Evolutionary conservation across 345 rosid species (phyloP), one percentile per base, ranked within the genome.

Genomic region (Eucalyptus guilfoylei): DNA sequence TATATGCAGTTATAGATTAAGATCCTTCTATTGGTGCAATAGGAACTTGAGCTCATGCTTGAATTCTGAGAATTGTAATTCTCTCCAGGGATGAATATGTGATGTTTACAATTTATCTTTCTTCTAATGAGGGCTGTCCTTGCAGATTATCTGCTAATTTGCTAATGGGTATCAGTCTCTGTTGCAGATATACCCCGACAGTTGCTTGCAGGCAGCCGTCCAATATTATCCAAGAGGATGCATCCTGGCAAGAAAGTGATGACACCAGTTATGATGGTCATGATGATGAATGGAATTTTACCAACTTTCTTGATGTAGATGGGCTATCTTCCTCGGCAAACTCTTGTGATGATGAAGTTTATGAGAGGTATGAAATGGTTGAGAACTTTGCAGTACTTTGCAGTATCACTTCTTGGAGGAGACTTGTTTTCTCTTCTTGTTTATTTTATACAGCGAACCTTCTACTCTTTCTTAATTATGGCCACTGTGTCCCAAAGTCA

Each of bases 251-350:
- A 26, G 97, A 93, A 86, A 91, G 91, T 21, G 93, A 94, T 91
- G 92, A 89, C 88, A 89, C 92, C 30, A 95, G 94, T 89, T 88
- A 85, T 89, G 93, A 93, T 50, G 95, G 91, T 87, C 91, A 93
- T 83, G 98, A 92, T 19, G 96, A 93, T 7, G 94, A 91, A 58
- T 95, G 95, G 90, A 94, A 92, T 91, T 95, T 94, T 90, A 91
- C 95, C 86, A 90, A 93, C 91, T 96, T 97, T 90, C 89, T 94
- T 67, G 98, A 96, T 90, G 87, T 94, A 91, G 99, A 95, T n/a
- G 95, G 97, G 97, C 92, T 94, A 86, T 98, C 99, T 90, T 97
- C 99, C 86, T 96, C 99, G 16, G 99, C 96, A 88, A 96, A 96
- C 94, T 96, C 98, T 17, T 94, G 94, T 19, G 98, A 97, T 87